Percentiles rank a stretch among this genome's conserved stretches.
Conservation (phyloP, 225 moss, liverwort and hornwort species). For the Marchantia paleacea region DNA sequence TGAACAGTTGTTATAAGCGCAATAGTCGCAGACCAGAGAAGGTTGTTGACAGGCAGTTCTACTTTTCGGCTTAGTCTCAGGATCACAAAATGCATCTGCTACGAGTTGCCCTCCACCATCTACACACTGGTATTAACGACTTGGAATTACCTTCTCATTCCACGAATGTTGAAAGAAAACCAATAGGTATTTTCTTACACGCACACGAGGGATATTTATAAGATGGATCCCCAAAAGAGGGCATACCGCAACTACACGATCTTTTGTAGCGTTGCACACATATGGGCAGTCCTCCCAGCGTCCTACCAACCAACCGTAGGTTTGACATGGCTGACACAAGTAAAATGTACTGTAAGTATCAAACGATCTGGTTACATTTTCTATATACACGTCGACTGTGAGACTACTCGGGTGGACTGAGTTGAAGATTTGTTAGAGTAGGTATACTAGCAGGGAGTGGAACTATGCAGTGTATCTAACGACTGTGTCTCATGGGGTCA, state of each 20-base stretch:
- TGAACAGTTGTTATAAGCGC: conserved; percentile 55
- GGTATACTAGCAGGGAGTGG: not conserved
- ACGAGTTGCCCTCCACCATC: conserved; percentile 58
- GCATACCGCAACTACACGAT: conserved; percentile 63
- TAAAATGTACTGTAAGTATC: not conserved
- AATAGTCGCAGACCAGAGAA: conserved; percentile 45
- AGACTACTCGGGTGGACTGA: not conserved
- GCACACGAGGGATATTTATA: not conserved
- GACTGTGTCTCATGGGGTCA: too few species aligned
- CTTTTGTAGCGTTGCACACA: conserved; percentile 51
- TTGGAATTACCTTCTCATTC: not conserved
- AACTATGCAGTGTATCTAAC: too few species aligned
- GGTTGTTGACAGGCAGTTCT: conserved; percentile 49
- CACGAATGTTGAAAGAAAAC: not conserved
- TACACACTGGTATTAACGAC: conserved; percentile 55
- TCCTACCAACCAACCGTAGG: conserved; percentile 81
- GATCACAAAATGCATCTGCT: conserved; percentile 40
- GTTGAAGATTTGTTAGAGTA: not conserved
- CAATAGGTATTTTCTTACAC: not conserved
- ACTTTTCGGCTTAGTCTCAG: conserved; percentile 38
- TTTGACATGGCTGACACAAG: conserved; percentile 75
- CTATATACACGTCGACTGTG: not conserved
- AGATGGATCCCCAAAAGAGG: not conserved
- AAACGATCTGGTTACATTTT: not conserved
- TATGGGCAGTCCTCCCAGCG: conserved; percentile 54